These are phyloP conservation scores for Scenedesmus sp. DNA, from an alignment of 163 green algal species.

Conservation along the genomic window DNA sequence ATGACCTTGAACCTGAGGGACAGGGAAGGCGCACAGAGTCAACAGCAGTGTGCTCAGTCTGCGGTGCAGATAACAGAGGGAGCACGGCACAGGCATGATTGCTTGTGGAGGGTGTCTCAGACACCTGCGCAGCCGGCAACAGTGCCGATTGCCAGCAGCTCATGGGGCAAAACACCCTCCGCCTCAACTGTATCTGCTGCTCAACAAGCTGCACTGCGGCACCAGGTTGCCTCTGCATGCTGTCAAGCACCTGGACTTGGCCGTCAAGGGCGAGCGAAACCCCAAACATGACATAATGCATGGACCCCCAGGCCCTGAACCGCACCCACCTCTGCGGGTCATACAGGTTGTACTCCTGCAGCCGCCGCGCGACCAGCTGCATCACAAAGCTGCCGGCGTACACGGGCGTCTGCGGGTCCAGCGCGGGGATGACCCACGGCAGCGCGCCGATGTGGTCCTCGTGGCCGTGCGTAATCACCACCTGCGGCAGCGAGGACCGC, in stretches of 20 bases:
- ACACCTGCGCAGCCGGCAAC: too few species aligned
- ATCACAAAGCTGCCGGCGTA: constrained; percentile 94
- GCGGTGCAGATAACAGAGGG: too few species aligned
- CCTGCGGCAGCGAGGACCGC: not conserved
- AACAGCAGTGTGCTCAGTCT: too few species aligned
- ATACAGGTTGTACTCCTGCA: constrained; percentile 96
- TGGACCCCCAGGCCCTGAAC: not conserved
- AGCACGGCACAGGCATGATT: too few species aligned
- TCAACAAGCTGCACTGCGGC: too few species aligned
- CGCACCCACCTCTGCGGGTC: constrained; percentile 72
- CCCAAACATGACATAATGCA: not conserved
- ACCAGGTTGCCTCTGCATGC: too few species aligned
- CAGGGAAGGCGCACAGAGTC: not conserved
- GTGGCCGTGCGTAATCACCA: constrained; percentile 99
- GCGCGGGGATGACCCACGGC: constrained; percentile 96
- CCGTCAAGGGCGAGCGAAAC: too few species aligned
- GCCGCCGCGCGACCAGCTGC: constrained; percentile 88
- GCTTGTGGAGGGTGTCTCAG: too few species aligned
- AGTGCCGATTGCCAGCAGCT: too few species aligned
- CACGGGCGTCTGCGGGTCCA: constrained; percentile 96
- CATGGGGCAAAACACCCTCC: too few species aligned
- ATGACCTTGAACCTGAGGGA: constrained; percentile 47
- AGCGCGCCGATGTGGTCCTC: constrained; percentile 99
- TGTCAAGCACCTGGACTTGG: too few species aligned
- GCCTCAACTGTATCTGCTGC: too few species aligned